Conservation (phyloP, 2,329 filamentous ascomycete genomes). For the Moelleriella libera region DNA sequence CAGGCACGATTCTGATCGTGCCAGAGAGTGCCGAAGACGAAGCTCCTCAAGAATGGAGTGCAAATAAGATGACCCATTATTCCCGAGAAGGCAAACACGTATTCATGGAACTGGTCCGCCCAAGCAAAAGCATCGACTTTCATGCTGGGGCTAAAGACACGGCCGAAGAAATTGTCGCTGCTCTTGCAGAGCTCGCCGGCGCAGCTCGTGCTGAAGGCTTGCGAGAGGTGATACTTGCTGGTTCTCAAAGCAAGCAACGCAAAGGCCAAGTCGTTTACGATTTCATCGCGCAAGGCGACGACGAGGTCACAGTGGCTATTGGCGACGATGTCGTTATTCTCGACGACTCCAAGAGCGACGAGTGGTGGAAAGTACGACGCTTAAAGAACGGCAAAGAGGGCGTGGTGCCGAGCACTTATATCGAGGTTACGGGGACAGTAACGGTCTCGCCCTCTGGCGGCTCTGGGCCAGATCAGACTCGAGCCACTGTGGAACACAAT, state of each 20-base stretch:
- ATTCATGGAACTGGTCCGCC: conserved; percentile 81
- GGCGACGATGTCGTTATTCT: conserved; percentile 86
- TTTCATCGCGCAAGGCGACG: conserved; percentile 90
- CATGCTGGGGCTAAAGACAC: conserved; percentile 96
- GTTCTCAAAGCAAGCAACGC: conserved; percentile 54
- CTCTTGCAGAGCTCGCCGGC: conserved; percentile 79
- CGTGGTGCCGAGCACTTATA: conserved; percentile 91
- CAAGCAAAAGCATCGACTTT: conserved; percentile 91
- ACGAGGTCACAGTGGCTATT: conserved; percentile 82
- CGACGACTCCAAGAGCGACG: conserved; percentile 83
- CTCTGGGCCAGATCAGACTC: conserved; percentile 33
- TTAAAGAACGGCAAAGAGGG: conserved; percentile 89
- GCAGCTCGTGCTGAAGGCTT: conserved; percentile 72
- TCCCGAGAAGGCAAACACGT: conserved; percentile 97
- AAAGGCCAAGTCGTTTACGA: conserved; percentile 84
- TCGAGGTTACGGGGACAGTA: conserved; percentile 67
- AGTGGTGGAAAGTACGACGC: conserved; percentile 94
- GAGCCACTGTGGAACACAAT: conserved; percentile 63
- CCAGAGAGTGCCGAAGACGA: conserved; percentile 76
- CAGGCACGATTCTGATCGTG: conserved; percentile 78
- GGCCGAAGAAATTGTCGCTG: conserved; percentile 79
- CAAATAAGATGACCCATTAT: conserved; percentile 92
- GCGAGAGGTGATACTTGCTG: conserved; percentile 73
- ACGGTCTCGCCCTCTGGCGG: conserved; percentile 29
- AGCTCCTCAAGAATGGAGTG: conserved; percentile 81